Percentiles rank a stretch among this genome's conserved stretches.
Evolutionary conservation across 768 basidiomycete genomes (phyloP).

Genomic region (Amanita polypyramis): DNA sequence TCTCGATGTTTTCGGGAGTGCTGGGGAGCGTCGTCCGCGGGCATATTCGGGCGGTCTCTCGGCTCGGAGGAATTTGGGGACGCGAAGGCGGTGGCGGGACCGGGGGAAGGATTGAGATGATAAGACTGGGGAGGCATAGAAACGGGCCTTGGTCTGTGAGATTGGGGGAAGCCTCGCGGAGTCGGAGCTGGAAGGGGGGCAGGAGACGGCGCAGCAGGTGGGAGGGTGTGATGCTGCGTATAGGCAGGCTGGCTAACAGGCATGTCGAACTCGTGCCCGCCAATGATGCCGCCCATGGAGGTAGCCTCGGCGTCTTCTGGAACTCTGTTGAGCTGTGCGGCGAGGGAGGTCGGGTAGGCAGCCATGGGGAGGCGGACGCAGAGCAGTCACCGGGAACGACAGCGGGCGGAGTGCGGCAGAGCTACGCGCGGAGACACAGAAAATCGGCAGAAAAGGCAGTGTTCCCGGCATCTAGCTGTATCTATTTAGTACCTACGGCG

Average conservation of each 20-base stretch:
- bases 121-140: slow-evolving; percentile 67
- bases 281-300: slow-evolving; percentile 11
- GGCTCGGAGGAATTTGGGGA: slow-evolving; percentile 22
- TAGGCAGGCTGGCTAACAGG: slow-evolving; percentile 33
- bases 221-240: slow-evolving; percentile 14
- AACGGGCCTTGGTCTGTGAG: slow-evolving; percentile 48
- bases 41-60: slow-evolving; percentile 23
- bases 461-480: slow-evolving; percentile 1
- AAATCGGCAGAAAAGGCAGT: background rate
- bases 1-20: slow-evolving; percentile 20
- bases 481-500: slow-evolving; percentile 12
- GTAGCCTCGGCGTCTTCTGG: slow-evolving; percentile 33
- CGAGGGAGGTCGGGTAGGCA: slow-evolving; percentile 22
- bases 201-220: slow-evolving; percentile 12
- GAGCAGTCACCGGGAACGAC: background rate
- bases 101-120: slow-evolving; percentile 13
- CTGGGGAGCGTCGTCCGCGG: slow-evolving; percentile 18
- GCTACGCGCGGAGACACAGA: no score
- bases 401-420: background rate
- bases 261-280: slow-evolving; percentile 61
- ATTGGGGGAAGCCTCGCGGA: slow-evolving; percentile 20
- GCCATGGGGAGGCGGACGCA: slow-evolving; percentile 18
- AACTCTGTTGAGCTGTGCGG: slow-evolving; percentile 35
- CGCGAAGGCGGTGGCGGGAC: slow-evolving; percentile 7
- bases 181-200: slow-evolving; percentile 10